Base-by-base conservation (phyloP, 495 filamentous ascomycete species). In the Xylaria nigripes region DNA sequence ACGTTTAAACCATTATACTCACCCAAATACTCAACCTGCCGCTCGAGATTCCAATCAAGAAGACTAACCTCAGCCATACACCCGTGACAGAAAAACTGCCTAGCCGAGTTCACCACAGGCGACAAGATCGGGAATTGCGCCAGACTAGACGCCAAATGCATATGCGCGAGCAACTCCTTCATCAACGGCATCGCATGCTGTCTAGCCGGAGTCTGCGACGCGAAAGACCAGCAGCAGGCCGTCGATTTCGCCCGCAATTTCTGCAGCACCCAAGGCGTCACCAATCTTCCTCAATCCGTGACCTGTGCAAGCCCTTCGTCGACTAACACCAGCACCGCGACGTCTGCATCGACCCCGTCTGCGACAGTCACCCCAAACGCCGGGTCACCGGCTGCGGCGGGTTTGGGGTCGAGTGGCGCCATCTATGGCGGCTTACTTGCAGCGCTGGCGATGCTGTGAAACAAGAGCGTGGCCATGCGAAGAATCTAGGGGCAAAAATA, bases 181-280 rank as follows among this genome's bases (percentile, higher is more conserved):
- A 73, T 95, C 53, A 59, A 43, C 32, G 57, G 68, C 29, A 81
- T 93, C 52, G 70, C 81, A 25, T 87, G 84, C 73, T 95, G 89
- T 64, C 72, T 94, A 6, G 62, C 67, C 22, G 62, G 59, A 2
- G 64, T 53, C 9, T 95, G 89, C 68, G 56, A 65, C 42, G 7
- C 54, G 1, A 65, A 66, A 0, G 84, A 87, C 36, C 79, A 87
- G 64, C 36, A 77, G 36, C 10, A 54, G 23, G 73, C 74, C 15
- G 57, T 71, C 29, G 25, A 18, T 23, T 73, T 64, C 41, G 70
- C 70, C 22, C n/a, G 19, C 18, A 57, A 29, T 8, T 57, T 57
- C 54, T 57, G 54, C 48, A 47, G 48, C 15, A 57, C 54, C n/a
- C 48, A 51, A 22, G 54, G 54, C 21, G 54, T 57, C 15, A 46